Percentiles rank a stretch among this genome's conserved stretches.
phyloP scores from a whole-genome alignment of 2,329 filamentous ascomycete species.

The Lasiodiplodia citricola region DNA sequence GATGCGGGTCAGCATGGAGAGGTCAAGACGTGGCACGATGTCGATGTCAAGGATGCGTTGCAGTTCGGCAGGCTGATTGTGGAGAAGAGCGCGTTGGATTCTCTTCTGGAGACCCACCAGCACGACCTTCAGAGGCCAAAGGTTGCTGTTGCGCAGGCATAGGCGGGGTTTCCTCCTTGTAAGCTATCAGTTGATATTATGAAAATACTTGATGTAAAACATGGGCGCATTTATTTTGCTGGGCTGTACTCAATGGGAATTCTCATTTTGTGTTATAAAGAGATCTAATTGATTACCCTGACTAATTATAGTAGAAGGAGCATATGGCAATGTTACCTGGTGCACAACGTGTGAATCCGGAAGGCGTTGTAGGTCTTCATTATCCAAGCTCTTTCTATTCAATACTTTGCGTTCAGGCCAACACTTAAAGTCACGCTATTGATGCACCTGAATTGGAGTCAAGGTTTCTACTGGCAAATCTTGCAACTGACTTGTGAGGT shows the following conservation, averaged over 20 bases:
- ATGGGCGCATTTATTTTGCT: constrained; percentile 2
- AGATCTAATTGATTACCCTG: too few species aligned
- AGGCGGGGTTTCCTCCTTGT: constrained; percentile 52
- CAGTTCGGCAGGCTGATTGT: constrained; percentile 85
- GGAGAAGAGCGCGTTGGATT: constrained; percentile 78
- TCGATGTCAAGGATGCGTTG: constrained; percentile 94
- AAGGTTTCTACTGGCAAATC: too few species aligned
- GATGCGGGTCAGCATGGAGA: constrained; percentile 60
- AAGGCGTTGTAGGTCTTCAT: too few species aligned
- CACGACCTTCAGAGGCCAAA: constrained; percentile 16
- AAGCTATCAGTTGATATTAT: background rate
- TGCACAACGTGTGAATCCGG: fast-evolving
- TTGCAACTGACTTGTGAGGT: too few species aligned
- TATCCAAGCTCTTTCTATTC: too few species aligned
- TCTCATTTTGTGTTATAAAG: background rate
- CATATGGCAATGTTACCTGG: too few species aligned
- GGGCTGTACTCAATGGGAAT: background rate
- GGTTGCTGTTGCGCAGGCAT: constrained; percentile 41
- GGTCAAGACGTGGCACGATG: constrained; percentile 73
- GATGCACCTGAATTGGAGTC: too few species aligned
- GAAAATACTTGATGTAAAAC: constrained; percentile 26
- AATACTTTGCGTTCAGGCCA: too few species aligned
- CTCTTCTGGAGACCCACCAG: constrained; percentile 75
- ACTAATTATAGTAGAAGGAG: too few species aligned
- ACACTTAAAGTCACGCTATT: too few species aligned